Evolutionary conservation across 2,329 filamentous ascomycete species (phyloP), one percentile per base, ranked within the genome.

Genomic region (Pseudogymnoascus sp.): DNA sequence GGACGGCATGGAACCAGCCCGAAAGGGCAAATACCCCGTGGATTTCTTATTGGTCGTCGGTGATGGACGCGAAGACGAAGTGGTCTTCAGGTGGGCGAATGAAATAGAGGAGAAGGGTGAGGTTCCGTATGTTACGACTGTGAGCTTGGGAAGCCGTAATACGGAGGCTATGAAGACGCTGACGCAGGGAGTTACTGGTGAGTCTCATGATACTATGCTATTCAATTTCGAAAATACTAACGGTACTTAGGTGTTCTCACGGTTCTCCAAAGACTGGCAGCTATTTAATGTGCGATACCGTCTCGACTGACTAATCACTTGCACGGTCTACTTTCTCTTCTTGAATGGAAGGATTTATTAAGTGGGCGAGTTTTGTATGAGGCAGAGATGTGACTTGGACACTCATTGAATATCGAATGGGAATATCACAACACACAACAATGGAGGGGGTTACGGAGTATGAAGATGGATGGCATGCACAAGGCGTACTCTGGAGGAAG

Each of bases 31-130:
- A 1, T 63, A 65, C 14, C 73, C 81, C 0, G 83, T 91, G 0
- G 91, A 97, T 72, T 97, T 97, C 74, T 76, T 97, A 63, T 86
- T 97, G 78, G 90, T 96, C 5, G 85, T 93, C 35, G 93, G 93
- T 38, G 93, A 97, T 71, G 91, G 93, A 43, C 87, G 93, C 33
- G 93, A 97, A 69, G 95, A 97, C 67, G 93, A 97, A 72, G 89
- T 91, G 69, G 89, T 96, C 18, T 97, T 96, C 78, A 88, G 88
- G 65, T 97, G 95, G 93, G 95, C 93, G 16, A 96, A 97, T 76
- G 81, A 85, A 59, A 78, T 96, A 9, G 81, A 81, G 21, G 80
- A 82, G 2, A 77, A 82, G 7, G 81, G 82, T 16, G 76, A 77
- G 2, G 81, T 92, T 45, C 77, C 86, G 59, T 81, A 91, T 62